Conservation (phyloP, 2,329 filamentous ascomycete genomes). For the Ascochyta viciae-villosae region DNA sequence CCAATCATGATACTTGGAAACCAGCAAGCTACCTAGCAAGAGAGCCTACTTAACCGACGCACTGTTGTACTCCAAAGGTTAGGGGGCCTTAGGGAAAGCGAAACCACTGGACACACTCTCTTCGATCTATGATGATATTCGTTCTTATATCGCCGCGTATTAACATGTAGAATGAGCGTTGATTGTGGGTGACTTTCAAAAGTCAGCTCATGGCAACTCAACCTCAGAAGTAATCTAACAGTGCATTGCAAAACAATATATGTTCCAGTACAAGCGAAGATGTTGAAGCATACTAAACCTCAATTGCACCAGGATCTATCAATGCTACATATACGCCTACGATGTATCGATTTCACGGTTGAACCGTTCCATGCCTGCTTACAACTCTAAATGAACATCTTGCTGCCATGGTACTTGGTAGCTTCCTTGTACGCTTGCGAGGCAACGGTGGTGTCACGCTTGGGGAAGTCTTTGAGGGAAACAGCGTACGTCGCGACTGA, state of each 20-base stretch:
- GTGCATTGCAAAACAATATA: neutral
- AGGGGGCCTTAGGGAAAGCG: too few species aligned
- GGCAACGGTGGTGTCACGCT: conserved; percentile 31
- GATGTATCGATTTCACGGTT: neutral
- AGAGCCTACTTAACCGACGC: too few species aligned
- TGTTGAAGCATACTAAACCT: neutral
- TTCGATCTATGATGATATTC: too few species aligned
- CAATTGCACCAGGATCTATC: neutral
- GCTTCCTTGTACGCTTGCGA: conserved; percentile 29
- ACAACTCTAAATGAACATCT: conserved; percentile 37
- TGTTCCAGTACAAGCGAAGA: neutral
- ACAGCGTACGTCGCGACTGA: conserved; percentile 47
- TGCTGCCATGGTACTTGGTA: conserved; percentile 45
- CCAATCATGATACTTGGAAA: too few species aligned
- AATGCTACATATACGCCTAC: neutral
- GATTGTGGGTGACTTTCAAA: too few species aligned
- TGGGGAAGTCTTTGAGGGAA: conserved; percentile 46
- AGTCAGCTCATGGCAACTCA: too few species aligned
- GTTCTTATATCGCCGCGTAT: too few species aligned
- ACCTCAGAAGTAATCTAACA: neutral
- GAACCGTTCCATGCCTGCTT: too few species aligned
- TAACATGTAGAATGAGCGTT: too few species aligned
- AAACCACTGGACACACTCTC: too few species aligned
- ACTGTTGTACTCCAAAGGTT: too few species aligned
- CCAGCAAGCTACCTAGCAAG: too few species aligned